A percentile compares a stretch with the other conserved stretches of the same genome.
Conservation (phyloP, 768 basidiomycete genomes). For the Mycena olivaceomarginata region DNA sequence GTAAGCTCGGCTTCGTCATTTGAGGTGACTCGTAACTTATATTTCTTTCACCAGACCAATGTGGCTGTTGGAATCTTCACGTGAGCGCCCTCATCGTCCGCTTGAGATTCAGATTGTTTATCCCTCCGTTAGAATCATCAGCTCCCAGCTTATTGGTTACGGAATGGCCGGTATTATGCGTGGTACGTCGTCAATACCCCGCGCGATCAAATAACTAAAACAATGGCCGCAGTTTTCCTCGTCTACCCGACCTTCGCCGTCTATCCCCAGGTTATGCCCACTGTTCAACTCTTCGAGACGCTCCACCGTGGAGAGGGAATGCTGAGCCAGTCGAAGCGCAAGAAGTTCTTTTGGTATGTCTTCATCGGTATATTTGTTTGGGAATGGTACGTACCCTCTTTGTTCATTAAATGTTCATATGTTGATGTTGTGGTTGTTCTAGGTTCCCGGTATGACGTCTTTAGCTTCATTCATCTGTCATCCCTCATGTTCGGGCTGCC, state of each 20-base stretch:
- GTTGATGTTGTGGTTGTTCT: no score
- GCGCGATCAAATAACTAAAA: not conserved
- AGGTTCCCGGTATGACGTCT: slow-evolving; percentile 53
- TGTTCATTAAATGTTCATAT: not conserved
- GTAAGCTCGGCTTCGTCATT: not conserved
- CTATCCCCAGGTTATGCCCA: slow-evolving; percentile 63
- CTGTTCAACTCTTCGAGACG: slow-evolving; percentile 64
- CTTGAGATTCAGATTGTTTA: no score
- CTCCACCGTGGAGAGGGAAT: slow-evolving; percentile 64
- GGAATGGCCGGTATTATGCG: slow-evolving; percentile 60
- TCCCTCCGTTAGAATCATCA: slow-evolving; percentile 46
- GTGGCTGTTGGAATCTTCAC: slow-evolving; percentile 63
- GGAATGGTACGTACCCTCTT: slow-evolving; percentile 52
- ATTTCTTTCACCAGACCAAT: slow-evolving; percentile 50
- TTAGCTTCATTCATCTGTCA: not conserved
- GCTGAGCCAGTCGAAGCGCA: slow-evolving; percentile 59
- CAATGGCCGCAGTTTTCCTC: slow-evolving; percentile 58
- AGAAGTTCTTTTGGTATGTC: slow-evolving; percentile 70
- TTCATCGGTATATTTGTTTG: slow-evolving; percentile 64
- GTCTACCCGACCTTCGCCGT: slow-evolving; percentile 68
- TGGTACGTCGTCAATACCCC: not conserved
- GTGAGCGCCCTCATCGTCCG: no score
- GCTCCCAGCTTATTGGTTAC: slow-evolving; percentile 62
- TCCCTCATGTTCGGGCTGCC: not conserved
- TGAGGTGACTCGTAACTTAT: no score